phyloP scores from a whole-genome alignment of 1,139 yeast species.

The Ashbya aceris region DNA sequence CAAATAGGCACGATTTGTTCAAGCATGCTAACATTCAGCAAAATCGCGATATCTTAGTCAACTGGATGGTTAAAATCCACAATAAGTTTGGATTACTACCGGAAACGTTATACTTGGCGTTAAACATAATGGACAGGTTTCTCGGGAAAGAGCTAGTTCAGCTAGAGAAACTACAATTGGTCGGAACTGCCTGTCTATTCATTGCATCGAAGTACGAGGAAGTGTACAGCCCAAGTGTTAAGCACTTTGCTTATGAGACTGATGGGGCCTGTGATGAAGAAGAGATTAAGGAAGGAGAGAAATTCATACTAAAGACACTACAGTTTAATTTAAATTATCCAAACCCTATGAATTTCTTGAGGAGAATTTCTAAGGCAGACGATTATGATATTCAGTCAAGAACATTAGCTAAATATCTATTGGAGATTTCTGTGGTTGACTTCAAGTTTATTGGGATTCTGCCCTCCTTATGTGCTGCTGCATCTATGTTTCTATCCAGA shows the following conservation, averaged over 20 bases:
- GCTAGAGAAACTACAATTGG: conserved; percentile 74
- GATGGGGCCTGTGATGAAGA: conserved; percentile 72
- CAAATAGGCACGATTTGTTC: conserved; percentile 64
- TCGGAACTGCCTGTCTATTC: conserved; percentile 84
- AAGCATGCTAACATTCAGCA: conserved; percentile 74
- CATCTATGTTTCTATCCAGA: conserved; percentile 84
- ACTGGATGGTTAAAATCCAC: conserved; percentile 94
- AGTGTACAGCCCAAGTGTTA: conserved; percentile 82
- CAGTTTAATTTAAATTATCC: conserved; percentile 81
- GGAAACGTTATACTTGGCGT: conserved; percentile 81
- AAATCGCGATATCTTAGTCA: conserved; percentile 77
- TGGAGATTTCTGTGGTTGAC: conserved; percentile 77
- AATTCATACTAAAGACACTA: conserved; percentile 64
- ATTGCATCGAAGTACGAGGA: conserved; percentile 96
- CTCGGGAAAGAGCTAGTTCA: conserved; percentile 73
- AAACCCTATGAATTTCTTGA: conserved; percentile 86
- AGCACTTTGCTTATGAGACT: conserved; percentile 80
- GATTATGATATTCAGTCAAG: conserved; percentile 89
- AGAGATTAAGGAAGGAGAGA: conserved; percentile 82
- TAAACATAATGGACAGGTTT: conserved; percentile 85
- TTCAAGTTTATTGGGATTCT: conserved; percentile 67
- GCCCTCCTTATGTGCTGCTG: conserved; percentile 83
- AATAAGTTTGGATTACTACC: conserved; percentile 77
- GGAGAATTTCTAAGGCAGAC: conserved; percentile 91
- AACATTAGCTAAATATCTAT: conserved; percentile 80